Conservation (phyloP, 23 red algal species). For the Cyanidioschyzon merolae region DNA sequence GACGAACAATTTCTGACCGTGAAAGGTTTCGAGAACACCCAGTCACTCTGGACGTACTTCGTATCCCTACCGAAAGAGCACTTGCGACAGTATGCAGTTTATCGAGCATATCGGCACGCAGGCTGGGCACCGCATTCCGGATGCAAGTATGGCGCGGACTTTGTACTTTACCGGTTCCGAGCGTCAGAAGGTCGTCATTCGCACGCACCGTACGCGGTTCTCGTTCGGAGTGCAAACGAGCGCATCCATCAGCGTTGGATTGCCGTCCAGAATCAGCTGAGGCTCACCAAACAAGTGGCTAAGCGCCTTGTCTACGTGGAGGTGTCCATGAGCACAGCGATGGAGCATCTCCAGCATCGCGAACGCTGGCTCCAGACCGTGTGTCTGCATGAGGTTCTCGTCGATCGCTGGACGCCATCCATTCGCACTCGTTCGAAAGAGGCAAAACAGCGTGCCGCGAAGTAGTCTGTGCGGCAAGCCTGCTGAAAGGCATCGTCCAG, state of each 20-base stretch:
- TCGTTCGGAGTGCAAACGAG: neutral
- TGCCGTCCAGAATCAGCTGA: conserved; percentile 53
- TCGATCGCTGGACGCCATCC: conserved; percentile 6
- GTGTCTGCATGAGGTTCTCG: conserved; percentile 2
- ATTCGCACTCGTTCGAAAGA: neutral
- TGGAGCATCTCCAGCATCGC: neutral
- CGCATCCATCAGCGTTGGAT: conserved; percentile 37
- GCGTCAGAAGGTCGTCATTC: neutral
- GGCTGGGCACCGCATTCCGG: conserved; percentile 75
- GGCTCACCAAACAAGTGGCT: conserved; percentile 70
- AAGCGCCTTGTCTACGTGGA: conserved; percentile 31
- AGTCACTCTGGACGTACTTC: neutral
- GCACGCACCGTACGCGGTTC: neutral
- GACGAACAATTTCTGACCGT: conserved; percentile 3
- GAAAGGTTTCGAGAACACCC: neutral
- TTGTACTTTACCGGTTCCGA: conserved; percentile 69
- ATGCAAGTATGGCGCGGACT: conserved; percentile 89
- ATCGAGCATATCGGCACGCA: conserved; percentile 39
- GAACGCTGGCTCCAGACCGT: conserved; percentile 6
- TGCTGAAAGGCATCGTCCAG: too few relatives aligned
- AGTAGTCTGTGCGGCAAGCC: neutral
- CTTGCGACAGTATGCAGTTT: conserved; percentile 38
- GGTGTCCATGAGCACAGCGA: neutral
- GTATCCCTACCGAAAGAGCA: neutral
- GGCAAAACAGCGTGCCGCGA: neutral